Evolutionary conservation across 768 basidiomycete species (phyloP).

Genomic region (Amanita jacksonii): DNA sequence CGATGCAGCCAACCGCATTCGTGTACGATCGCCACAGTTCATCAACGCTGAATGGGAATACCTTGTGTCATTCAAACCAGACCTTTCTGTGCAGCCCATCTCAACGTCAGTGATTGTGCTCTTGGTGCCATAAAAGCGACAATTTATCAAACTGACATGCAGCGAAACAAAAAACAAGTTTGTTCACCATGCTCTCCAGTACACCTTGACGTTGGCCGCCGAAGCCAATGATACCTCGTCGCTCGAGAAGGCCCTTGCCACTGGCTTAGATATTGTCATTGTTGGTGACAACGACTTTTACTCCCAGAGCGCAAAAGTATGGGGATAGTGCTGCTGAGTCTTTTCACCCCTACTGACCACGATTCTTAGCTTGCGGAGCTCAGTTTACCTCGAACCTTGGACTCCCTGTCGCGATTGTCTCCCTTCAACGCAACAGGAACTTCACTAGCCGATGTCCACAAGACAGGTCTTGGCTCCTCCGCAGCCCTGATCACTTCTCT

Average conservation of each 20-base stretch:
- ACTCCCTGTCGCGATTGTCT: constrained; percentile 56
- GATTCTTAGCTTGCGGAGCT: constrained; percentile 48
- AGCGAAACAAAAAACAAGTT: constrained; percentile 69
- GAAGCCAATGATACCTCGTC: constrained; percentile 43
- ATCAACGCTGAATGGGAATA: constrained; percentile 73
- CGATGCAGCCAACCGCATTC: constrained; percentile 34
- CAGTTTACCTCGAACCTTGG: constrained; percentile 51
- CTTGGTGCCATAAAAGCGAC: background rate
- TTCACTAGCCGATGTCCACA: constrained; percentile 76
- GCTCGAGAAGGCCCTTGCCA: constrained; percentile 32
- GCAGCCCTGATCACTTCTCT: constrained; percentile 96
- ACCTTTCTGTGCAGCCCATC: constrained; percentile 23
- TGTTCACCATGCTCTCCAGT: constrained; percentile 80
- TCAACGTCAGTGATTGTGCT: constrained; percentile 29
- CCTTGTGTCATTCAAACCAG: constrained; percentile 32
- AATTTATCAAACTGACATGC: background rate
- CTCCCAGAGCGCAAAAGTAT: constrained; percentile 81
- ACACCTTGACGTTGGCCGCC: constrained; percentile 56
- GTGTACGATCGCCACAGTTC: constrained; percentile 89
- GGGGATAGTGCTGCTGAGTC: constrained; percentile 8
- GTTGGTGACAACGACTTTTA: constrained; percentile 98
- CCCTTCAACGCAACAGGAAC: constrained; percentile 71
- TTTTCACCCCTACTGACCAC: background rate
- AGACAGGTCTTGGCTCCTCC: constrained; percentile 95
- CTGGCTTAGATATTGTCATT: constrained; percentile 69